A percentile compares a stretch with the other conserved stretches of the same genome.
Conservation (phyloP, 1,139 yeast species). For the Sugiyamaella grinbergsii region DNA sequence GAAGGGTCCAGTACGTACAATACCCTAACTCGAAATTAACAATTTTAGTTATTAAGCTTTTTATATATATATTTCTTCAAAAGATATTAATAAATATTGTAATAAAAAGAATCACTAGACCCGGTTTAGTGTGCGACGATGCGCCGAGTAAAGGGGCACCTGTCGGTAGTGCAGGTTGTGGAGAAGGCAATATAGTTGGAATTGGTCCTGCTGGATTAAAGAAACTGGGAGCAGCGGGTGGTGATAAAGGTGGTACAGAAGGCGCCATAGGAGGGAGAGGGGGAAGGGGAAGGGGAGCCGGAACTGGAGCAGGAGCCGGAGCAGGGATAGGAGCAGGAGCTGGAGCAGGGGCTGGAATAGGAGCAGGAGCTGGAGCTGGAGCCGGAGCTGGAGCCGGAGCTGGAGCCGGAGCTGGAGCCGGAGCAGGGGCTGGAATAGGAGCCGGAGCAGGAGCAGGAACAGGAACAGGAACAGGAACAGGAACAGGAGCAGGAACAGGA, state of each 20-base stretch:
- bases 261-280: neutral
- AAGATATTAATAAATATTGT: slow-evolving; percentile 15
- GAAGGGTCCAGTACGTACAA: neutral
- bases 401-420: slow-evolving; percentile 5
- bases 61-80: slow-evolving; percentile 4
- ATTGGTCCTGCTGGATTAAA: neutral
- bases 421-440: slow-evolving; percentile 13
- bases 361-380: neutral
- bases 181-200: neutral
- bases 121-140: slow-evolving; percentile 4
- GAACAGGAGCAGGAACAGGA: neutral
- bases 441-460: slow-evolving; percentile 9
- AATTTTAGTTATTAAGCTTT: neutral
- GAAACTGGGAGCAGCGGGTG: neutral
- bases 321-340: neutral
- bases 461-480: neutral
- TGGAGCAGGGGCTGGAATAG: neutral
- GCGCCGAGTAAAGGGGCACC: slow-evolving; percentile 7
- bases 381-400: slow-evolving; percentile 6
- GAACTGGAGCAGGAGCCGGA: neutral
- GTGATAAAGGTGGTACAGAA: neutral
- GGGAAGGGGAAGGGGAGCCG: neutral
- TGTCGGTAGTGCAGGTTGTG: neutral
- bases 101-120: slow-evolving; percentile 9
- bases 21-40: neutral